Evolutionary conservation across 1,284 basidiomycete species (phyloP).

Genomic region (Cystobasidium slooffiae): DNA sequence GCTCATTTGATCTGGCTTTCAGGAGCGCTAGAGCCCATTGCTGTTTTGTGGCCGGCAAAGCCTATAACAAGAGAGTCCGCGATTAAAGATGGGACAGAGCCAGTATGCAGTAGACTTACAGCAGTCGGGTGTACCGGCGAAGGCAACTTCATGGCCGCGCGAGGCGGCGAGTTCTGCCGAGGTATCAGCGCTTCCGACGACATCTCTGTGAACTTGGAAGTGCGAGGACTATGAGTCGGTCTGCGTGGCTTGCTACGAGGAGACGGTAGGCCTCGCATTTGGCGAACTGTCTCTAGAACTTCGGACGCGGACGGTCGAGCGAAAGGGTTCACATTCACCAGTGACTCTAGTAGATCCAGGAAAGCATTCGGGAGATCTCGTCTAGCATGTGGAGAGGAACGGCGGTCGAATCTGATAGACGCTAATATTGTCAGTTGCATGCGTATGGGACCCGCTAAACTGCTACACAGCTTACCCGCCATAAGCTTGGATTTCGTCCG

Average conservation of each 20-base stretch:
- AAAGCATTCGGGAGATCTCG: constrained; percentile 48
- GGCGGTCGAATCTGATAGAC: constrained; percentile 7
- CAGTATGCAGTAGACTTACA: neutral
- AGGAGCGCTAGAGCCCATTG: neutral
- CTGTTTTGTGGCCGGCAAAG: neutral
- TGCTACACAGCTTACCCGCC: constrained; percentile 44
- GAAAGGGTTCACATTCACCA: constrained; percentile 46
- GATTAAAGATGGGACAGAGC: too few species aligned
- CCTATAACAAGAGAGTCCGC: neutral
- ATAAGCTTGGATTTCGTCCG: constrained; percentile 49
- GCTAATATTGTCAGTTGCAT: neutral
- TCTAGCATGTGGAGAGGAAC: constrained; percentile 25
- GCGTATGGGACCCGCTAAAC: neutral
- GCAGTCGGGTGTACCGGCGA: neutral
- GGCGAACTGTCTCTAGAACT: constrained; percentile 19
- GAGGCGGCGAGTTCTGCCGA: neutral
- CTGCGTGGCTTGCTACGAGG: constrained; percentile 9
- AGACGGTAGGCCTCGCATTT: constrained; percentile 1
- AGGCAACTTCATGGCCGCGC: neutral
- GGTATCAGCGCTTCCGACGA: constrained; percentile 7
- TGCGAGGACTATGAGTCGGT: neutral
- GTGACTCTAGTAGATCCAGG: constrained; percentile 45
- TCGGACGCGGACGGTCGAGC: constrained; percentile 46
- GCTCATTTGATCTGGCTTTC: constrained; percentile 14
- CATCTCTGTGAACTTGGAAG: neutral